phyloP scores from a whole-genome alignment of 139 green algal genomes.

The Eudorina sp. region DNA sequence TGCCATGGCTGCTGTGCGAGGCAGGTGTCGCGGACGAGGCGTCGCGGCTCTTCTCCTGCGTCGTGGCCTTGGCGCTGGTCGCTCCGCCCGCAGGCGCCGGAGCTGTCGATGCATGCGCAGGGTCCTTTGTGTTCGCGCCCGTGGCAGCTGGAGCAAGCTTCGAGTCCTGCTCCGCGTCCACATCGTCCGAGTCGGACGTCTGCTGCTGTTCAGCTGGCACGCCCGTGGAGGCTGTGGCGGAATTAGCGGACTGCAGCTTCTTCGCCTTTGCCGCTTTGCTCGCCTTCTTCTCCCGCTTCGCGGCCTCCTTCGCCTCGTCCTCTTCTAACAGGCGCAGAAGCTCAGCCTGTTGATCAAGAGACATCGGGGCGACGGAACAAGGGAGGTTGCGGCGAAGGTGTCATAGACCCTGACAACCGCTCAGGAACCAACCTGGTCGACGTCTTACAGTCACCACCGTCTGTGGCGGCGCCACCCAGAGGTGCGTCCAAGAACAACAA shows the following conservation, averaged over 20 bases:
- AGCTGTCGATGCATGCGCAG: background rate
- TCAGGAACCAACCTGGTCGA: no score
- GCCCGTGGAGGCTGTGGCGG: background rate
- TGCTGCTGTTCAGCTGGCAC: background rate
- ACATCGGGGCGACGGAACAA: no score
- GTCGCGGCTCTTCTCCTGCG: slow-evolving; percentile 4
- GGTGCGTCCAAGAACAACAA: no score
- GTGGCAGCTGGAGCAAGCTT: background rate
- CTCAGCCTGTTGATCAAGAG: slow-evolving; percentile 24
- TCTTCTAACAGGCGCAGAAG: slow-evolving; percentile 44
- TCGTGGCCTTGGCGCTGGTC: background rate
- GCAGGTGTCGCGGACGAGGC: background rate
- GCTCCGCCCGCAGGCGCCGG: background rate
- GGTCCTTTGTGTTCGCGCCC: background rate
- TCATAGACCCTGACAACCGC: no score
- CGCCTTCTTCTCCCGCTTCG: slow-evolving; percentile 43
- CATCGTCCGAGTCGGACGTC: background rate
- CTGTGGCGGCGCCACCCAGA: no score
- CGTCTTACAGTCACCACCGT: no score
- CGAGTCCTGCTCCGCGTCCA: background rate
- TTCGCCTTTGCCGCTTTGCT: slow-evolving; percentile 38
- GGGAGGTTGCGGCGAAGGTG: no score
- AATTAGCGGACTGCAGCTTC: background rate
- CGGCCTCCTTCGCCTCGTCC: slow-evolving; percentile 47
- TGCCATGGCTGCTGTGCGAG: background rate